Evolutionary conservation across 2,329 filamentous ascomycete genomes (phyloP).

Genomic region (Didymella lethalis): DNA sequence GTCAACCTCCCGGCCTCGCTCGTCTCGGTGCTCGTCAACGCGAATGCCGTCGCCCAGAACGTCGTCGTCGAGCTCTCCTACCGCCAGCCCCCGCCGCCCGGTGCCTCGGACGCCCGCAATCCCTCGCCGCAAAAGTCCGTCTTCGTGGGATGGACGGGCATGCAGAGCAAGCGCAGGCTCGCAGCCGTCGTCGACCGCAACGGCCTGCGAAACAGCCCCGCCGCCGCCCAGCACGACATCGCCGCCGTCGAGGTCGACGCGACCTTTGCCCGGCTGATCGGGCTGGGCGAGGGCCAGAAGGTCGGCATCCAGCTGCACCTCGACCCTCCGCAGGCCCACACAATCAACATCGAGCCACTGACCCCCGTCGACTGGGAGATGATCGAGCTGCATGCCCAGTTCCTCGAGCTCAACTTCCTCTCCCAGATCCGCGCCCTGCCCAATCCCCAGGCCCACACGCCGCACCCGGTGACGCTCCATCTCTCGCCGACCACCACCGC

Average conservation of each 20-base stretch:
- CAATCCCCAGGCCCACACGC: slow-evolving; percentile 72
- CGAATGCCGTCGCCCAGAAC: slow-evolving; percentile 95
- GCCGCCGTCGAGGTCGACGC: slow-evolving; percentile 85
- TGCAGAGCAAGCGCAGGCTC: slow-evolving; percentile 88
- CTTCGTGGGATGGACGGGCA: slow-evolving; percentile 95
- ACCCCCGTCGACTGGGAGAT: slow-evolving; percentile 99
- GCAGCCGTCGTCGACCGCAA: slow-evolving; percentile 77
- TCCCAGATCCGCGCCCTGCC: slow-evolving; percentile 92
- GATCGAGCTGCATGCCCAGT: slow-evolving; percentile 95
- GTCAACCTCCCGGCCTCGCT: slow-evolving; percentile 89
- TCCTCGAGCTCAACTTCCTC: slow-evolving; percentile 91
- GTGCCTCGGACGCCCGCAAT: slow-evolving; percentile 47
- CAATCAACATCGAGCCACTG: slow-evolving; percentile 94
- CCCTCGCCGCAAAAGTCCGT: slow-evolving; percentile 69
- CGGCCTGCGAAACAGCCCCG: slow-evolving; percentile 69
- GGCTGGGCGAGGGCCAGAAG: slow-evolving; percentile 82
- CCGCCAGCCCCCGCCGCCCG: slow-evolving; percentile 64
- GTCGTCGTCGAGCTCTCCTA: slow-evolving; percentile 91
- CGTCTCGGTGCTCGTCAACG: slow-evolving; percentile 83
- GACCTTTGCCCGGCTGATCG: slow-evolving; percentile 78
- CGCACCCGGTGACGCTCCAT: slow-evolving; percentile 88
- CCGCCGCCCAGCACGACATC: slow-evolving; percentile 75
- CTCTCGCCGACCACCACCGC: slow-evolving; percentile 95
- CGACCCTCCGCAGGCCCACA: slow-evolving; percentile 89
- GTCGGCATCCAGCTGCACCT: slow-evolving; percentile 76